These are phyloP conservation scores for Panus rudis DNA, from an alignment of 768 basidiomycete genomes.

Conservation along the genomic window DNA sequence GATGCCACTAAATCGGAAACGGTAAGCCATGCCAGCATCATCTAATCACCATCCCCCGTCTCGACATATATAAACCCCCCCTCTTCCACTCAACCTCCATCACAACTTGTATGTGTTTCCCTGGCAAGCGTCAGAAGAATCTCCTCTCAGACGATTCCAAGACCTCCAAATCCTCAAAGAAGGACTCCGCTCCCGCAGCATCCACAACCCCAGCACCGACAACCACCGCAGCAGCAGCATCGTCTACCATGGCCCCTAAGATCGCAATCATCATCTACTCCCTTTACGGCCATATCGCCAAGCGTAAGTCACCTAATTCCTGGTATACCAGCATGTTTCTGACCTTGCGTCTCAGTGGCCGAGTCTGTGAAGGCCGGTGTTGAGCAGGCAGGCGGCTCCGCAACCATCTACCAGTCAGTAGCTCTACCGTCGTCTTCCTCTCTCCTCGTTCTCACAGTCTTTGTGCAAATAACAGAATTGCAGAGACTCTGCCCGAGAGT, in stretches of 20 bases:
- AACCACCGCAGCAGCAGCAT: constrained; percentile 2
- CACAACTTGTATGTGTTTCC: constrained; percentile 12
- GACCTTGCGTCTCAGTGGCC: constrained; percentile 44
- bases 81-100: too few relatives aligned
- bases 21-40: too few relatives aligned
- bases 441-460: neutral
- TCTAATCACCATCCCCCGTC: too few relatives aligned
- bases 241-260: constrained; percentile 30
- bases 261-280: constrained; percentile 71
- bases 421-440: neutral
- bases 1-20: too few relatives aligned
- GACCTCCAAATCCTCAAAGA: constrained; percentile 8
- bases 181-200: too few relatives aligned
- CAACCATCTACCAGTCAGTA: constrained; percentile 40
- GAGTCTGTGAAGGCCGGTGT: constrained; percentile 40
- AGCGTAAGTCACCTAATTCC: constrained; percentile 35
- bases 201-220: constrained; percentile 6
- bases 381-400: constrained; percentile 34
- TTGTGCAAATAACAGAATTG: constrained; percentile 37
- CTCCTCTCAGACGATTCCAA: constrained; percentile 6
- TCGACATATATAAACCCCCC: too few relatives aligned
- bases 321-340: neutral
- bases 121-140: constrained; percentile 9
- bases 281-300: constrained; percentile 67
- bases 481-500: constrained; percentile 72